phyloP scores from a whole-genome alignment of 768 basidiomycete genomes.

The Mycena epipterygia region DNA sequence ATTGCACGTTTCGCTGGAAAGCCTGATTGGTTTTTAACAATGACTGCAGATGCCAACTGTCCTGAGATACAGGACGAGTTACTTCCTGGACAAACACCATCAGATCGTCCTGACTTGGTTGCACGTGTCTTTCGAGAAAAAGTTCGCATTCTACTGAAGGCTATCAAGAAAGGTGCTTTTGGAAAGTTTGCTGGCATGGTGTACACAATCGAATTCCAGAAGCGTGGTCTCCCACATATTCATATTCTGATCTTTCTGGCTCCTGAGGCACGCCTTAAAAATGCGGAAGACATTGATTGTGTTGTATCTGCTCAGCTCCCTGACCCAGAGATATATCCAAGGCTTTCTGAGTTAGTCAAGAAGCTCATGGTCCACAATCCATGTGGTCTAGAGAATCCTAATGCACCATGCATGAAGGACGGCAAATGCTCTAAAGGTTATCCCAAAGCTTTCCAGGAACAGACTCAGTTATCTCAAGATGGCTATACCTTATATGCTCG shows the following conservation, averaged over 20 bases:
- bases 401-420: slow-evolving; percentile 52
- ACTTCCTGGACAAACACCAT: slow-evolving; percentile 20
- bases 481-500: slow-evolving; percentile 53
- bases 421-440: slow-evolving; percentile 53
- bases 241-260: slow-evolving; percentile 56
- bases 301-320: slow-evolving; percentile 53
- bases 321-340: slow-evolving; percentile 45
- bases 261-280: slow-evolving; percentile 15
- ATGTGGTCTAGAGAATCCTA: slow-evolving; percentile 40
- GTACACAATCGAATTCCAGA: slow-evolving; percentile 62
- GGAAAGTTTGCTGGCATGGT: slow-evolving; percentile 36
- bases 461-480: slow-evolving; percentile 49
- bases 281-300: slow-evolving; percentile 46
- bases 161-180: slow-evolving; percentile 6
- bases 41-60: slow-evolving; percentile 52
- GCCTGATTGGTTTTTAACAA: slow-evolving; percentile 17
- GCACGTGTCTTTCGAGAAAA: slow-evolving; percentile 38
- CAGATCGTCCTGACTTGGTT: slow-evolving; percentile 43
- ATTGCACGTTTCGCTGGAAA: slow-evolving; percentile 7
- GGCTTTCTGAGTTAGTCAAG: slow-evolving; percentile 37
- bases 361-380: slow-evolving; percentile 60
- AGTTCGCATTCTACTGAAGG: slow-evolving; percentile 1
- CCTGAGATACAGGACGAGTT: slow-evolving; percentile 49
- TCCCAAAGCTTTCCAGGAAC: slow-evolving; percentile 49
- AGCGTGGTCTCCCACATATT: slow-evolving; percentile 59